Percentiles rank a stretch among this genome's conserved stretches.
Evolutionary conservation across 2,329 filamentous ascomycete genomes (phyloP).

Genomic region (Ascochyta lentis): DNA sequence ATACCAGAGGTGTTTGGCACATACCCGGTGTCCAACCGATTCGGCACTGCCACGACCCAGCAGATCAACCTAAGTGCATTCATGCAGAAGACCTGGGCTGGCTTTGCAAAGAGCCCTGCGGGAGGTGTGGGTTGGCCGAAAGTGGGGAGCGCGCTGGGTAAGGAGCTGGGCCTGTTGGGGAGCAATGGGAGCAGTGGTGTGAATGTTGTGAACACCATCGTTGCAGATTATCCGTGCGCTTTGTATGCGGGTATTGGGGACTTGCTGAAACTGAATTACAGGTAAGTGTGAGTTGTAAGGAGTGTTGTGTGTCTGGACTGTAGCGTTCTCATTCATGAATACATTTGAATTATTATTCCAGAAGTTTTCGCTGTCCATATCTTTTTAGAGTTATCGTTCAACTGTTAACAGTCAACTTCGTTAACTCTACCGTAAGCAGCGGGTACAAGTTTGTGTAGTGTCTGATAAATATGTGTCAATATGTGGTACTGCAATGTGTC

Average conservation of each 20-base stretch:
- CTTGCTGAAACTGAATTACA: slow-evolving; percentile 4
- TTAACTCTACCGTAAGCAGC: no score
- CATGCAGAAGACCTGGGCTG: slow-evolving; percentile 33
- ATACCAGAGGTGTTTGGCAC: slow-evolving; percentile 33
- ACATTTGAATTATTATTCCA: no score
- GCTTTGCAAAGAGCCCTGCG: slow-evolving; percentile 28
- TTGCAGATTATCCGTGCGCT: slow-evolving; percentile 18
- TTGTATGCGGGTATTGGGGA: slow-evolving; percentile 15
- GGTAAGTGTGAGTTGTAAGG: no score
- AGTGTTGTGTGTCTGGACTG: no score
- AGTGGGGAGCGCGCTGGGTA: slow-evolving; percentile 6
- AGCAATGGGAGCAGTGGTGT: slow-evolving; percentile 15
- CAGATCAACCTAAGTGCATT: slow-evolving; percentile 26
- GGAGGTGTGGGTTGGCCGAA: slow-evolving; percentile 19
- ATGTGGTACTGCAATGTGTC: background rate
- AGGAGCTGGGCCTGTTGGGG: slow-evolving; percentile 19
- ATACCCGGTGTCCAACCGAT: slow-evolving; percentile 19
- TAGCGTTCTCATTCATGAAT: no score
- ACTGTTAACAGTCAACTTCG: no score
- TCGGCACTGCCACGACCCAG: slow-evolving; percentile 20
- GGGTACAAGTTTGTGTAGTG: no score
- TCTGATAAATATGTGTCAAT: no score
- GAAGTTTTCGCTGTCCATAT: no score
- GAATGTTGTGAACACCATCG: slow-evolving; percentile 5
- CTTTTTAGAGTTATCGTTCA: no score